phyloP scores from a whole-genome alignment of 2,329 filamentous ascomycete genomes.

The Calonectria ilicicola region DNA sequence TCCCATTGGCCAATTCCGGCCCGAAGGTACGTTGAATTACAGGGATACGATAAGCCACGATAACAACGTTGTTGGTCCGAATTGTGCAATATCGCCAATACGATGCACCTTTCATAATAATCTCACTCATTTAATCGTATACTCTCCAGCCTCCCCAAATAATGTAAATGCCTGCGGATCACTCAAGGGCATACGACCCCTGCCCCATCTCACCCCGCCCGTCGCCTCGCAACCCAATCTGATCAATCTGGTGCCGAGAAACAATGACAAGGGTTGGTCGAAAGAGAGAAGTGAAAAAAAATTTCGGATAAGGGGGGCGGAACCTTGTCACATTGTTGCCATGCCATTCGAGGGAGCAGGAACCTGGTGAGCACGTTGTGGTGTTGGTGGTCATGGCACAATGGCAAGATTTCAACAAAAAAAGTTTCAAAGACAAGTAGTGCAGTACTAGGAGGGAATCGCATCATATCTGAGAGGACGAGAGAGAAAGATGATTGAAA shows the following conservation, averaged over 20 bases:
- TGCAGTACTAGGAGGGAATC: not conserved
- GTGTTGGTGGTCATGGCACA: not conserved
- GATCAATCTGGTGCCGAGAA: slow-evolving; percentile 18
- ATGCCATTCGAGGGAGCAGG: not conserved
- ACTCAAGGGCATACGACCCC: not conserved
- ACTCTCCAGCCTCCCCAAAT: slow-evolving; percentile 6
- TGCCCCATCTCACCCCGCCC: not conserved
- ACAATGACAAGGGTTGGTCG: slow-evolving; percentile 5
- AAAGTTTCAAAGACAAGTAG: not conserved
- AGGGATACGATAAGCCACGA: not conserved
- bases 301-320: not conserved
- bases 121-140: not conserved
- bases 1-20: not conserved
- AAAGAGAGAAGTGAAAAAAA: not conserved
- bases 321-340: not conserved
- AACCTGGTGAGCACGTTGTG: not conserved
- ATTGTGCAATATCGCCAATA: not conserved
- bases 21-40: not conserved
- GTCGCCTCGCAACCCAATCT: slow-evolving; percentile 17
- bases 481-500: slow-evolving; percentile 9
- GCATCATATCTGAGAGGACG: not conserved
- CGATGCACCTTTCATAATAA: not conserved
- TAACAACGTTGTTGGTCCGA: not conserved
- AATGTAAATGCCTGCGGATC: not conserved
- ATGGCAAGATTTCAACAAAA: not conserved